These are phyloP conservation scores for Pichia kudriavzevii DNA, from an alignment of 1,139 yeast genomes.

Conservation along the genomic window DNA sequence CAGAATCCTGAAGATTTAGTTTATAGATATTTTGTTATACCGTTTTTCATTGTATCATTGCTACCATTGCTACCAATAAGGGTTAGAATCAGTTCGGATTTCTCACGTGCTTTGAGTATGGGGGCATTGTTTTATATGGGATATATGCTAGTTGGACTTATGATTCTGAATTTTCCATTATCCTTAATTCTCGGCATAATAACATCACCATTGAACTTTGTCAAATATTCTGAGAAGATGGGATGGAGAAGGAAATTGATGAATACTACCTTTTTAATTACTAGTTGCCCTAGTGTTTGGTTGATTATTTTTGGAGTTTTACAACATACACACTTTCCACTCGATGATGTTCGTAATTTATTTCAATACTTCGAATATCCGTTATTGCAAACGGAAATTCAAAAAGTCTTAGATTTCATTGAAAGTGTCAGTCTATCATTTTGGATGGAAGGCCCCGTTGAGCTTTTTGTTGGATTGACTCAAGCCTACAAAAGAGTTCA, in stretches of 20 bases:
- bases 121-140: conserved; percentile 44
- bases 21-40: conserved; percentile 5
- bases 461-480: conserved; percentile 43
- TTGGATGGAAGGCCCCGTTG: conserved; percentile 33
- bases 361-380: conserved; percentile 23
- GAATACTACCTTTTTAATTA: conserved; percentile 20
- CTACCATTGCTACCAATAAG: conserved; percentile 13
- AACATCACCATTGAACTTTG: conserved; percentile 64
- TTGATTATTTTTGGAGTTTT: conserved; percentile 22
- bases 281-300: conserved; percentile 27
- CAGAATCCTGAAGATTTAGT: conserved; percentile 8
- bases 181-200: conserved; percentile 63
- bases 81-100: conserved; percentile 15
- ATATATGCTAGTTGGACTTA: conserved; percentile 60
- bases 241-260: background rate
- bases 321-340: conserved; percentile 18
- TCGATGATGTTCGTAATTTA: conserved; percentile 24
- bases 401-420: conserved; percentile 32
- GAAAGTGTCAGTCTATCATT: conserved; percentile 33
- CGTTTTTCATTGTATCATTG: conserved; percentile 3
- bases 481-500: conserved; percentile 64
- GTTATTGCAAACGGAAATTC: conserved; percentile 17
- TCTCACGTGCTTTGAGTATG: conserved; percentile 34
- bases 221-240: conserved; percentile 35
- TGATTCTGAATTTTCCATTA: conserved; percentile 79